These are phyloP conservation scores for Mycena venus DNA, from an alignment of 768 basidiomycete species.

Conservation along the genomic window DNA sequence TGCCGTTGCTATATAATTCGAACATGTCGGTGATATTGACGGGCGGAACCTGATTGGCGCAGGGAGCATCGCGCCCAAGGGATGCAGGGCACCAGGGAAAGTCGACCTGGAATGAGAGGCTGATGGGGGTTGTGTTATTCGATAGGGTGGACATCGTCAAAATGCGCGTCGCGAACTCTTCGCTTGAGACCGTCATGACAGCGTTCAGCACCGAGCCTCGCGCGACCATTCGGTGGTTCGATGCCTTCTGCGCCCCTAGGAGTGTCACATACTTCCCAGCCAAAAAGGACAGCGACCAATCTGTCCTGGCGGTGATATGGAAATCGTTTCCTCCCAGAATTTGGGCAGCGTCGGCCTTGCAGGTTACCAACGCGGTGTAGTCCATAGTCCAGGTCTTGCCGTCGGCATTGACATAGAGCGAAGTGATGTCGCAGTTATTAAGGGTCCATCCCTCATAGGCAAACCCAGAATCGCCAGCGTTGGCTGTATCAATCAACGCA, in stretches of 20 bases:
- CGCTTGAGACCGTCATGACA: background rate
- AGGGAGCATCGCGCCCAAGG: slow-evolving; percentile 30
- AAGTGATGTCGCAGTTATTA: slow-evolving; percentile 41
- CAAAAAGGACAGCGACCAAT: slow-evolving; percentile 32
- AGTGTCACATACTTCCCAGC: slow-evolving; percentile 35
- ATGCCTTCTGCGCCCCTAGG: slow-evolving; percentile 31
- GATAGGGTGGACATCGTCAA: slow-evolving; percentile 30
- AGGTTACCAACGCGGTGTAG: slow-evolving; percentile 33
- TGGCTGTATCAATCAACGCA: slow-evolving; percentile 36
- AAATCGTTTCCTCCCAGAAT: background rate
- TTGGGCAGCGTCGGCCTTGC: slow-evolving; percentile 21
- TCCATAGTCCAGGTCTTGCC: slow-evolving; percentile 30
- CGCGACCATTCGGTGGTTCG: slow-evolving; percentile 9
- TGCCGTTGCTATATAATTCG: background rate
- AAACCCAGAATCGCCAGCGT: slow-evolving; percentile 38
- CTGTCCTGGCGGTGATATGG: slow-evolving; percentile 31
- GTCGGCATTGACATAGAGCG: slow-evolving; percentile 35
- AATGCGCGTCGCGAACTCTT: slow-evolving; percentile 34
- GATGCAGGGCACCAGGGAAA: slow-evolving; percentile 39
- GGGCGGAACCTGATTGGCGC: slow-evolving; percentile 27
- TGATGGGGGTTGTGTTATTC: slow-evolving; percentile 32
- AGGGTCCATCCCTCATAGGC: slow-evolving; percentile 41
- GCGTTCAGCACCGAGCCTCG: background rate
- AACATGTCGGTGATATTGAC: slow-evolving; percentile 28
- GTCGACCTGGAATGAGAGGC: slow-evolving; percentile 37